Base-by-base conservation (phyloP, 169 alveolate species). In the Plasmodium relictum region DNA sequence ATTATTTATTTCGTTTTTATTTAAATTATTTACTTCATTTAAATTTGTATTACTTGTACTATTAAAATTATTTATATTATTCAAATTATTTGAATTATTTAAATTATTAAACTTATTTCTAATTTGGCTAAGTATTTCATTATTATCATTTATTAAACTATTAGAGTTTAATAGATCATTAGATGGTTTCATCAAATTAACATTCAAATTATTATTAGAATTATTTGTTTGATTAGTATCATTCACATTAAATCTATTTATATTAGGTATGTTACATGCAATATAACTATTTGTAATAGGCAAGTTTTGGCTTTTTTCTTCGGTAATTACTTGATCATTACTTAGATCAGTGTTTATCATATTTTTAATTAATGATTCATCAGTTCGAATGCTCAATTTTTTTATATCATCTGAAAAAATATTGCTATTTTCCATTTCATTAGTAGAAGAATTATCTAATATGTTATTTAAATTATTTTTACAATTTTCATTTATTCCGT, bases 401-500 rank as follows among this genome's bases (percentile, higher is more conserved):
- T 31, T 31, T 31, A 31, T 31, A 31, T 31, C 3, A 31, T 31
- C 39, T 31, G 39, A 31, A 31, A 48, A 48, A 48, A 48, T 48
- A 14, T 1, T 48, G 58, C 1, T 48, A 14, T 14, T 48, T 14
- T 10, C 5, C 16, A 9, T 6, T 48, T 48, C 58, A 2, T 48
- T 48, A 48, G 14, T 10, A 10, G 41, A 16, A 31, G 37, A 39
- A 69, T 18, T 69, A 41, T 31, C 26, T 9, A 24, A 20, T 7
- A 12, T 37, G 24, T 52, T 71, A 6, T 2, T 71, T 3, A 4
- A 50, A n/a, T 63, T 71, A 42, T 50, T 37, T 10, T 62, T 58
- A 16, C 24, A 73, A 26, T 72, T 73, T 22, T 73, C 88, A 16
- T 72, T 73, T 16, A 37, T 41, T 31, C 12, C 18, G 39, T 73